phyloP scores from a whole-genome alignment of 1,284 basidiomycete species.

The Pholiota adiposa region DNA sequence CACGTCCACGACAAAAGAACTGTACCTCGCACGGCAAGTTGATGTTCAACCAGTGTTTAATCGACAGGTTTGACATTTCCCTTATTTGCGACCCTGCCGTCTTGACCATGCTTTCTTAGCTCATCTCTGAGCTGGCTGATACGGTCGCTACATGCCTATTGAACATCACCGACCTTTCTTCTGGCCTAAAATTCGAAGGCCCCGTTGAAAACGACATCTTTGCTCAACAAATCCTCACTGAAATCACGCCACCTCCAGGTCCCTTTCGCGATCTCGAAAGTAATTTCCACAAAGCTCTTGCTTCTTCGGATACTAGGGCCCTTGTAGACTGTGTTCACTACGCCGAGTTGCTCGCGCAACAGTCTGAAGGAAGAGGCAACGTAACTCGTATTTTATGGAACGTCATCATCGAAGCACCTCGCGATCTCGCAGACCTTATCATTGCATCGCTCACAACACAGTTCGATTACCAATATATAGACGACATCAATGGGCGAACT shows the following conservation, averaged over 20 bases:
- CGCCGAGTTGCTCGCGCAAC: slow-evolving; percentile 67
- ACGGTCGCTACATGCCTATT: slow-evolving; percentile 93
- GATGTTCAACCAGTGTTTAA: slow-evolving; percentile 99
- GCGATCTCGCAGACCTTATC: slow-evolving; percentile 75
- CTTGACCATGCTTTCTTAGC: slow-evolving; percentile 42
- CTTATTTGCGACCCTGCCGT: slow-evolving; percentile 13
- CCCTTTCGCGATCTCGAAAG: slow-evolving; percentile 89
- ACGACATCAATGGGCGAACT: slow-evolving; percentile 96
- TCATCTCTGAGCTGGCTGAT: slow-evolving; percentile 95
- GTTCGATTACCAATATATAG: slow-evolving; percentile 91
- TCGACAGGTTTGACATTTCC: slow-evolving; percentile 69
- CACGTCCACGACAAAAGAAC: slow-evolving; percentile 93
- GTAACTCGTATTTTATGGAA: slow-evolving; percentile 92
- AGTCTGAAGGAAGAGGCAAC: slow-evolving; percentile 62
- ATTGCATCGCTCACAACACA: slow-evolving; percentile 66
- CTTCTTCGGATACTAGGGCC: slow-evolving; percentile 58
- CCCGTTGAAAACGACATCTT: slow-evolving; percentile 63
- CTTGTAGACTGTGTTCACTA: slow-evolving; percentile 75
- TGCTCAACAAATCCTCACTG: slow-evolving; percentile 72
- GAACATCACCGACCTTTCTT: slow-evolving; percentile 87
- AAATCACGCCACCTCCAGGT: slow-evolving; percentile 62
- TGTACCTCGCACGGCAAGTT: slow-evolving; percentile 96
- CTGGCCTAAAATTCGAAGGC: slow-evolving; percentile 75
- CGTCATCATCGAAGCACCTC: slow-evolving; percentile 81
- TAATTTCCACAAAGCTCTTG: slow-evolving; percentile 80